Conservation (phyloP, 192 early-diverging fungal species). For the Mortierella claussenii region DNA sequence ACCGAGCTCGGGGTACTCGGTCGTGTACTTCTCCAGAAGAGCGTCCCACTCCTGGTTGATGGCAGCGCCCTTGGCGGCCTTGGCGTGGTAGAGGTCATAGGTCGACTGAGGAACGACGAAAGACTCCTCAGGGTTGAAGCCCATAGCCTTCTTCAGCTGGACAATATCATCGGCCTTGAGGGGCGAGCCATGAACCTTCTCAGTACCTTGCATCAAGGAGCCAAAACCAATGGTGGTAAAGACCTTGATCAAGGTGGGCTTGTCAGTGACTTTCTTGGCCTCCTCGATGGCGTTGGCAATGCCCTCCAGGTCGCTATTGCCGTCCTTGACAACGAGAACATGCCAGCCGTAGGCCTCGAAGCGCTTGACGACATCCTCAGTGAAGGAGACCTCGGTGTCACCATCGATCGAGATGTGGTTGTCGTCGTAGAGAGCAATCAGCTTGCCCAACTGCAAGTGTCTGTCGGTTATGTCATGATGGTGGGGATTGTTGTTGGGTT, state of each 20-base stretch:
- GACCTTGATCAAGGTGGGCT: slow-evolving; percentile 90
- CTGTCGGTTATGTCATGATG: slow-evolving; percentile 31
- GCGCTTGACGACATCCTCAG: slow-evolving; percentile 89
- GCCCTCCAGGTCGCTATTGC: slow-evolving; percentile 79
- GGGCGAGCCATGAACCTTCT: slow-evolving; percentile 92
- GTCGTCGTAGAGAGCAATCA: slow-evolving; percentile 96
- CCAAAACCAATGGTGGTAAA: slow-evolving; percentile 95
- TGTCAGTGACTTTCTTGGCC: slow-evolving; percentile 87
- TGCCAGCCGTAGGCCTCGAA: slow-evolving; percentile 97
- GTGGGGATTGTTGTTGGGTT: neutral
- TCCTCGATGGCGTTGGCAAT: slow-evolving; percentile 80
- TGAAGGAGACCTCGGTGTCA: slow-evolving; percentile 84
- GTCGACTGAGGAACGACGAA: slow-evolving; percentile 82
- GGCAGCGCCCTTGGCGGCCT: slow-evolving; percentile 66
- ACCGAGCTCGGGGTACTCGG: slow-evolving; percentile 73
- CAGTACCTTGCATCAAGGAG: slow-evolving; percentile 87
- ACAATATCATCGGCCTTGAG: slow-evolving; percentile 84
- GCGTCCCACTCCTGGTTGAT: slow-evolving; percentile 80
- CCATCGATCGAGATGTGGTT: slow-evolving; percentile 98
- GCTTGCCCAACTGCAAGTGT: slow-evolving; percentile 91
- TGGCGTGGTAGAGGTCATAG: slow-evolving; percentile 57
- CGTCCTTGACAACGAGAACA: slow-evolving; percentile 77
- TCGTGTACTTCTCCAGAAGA: slow-evolving; percentile 75
- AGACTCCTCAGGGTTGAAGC: slow-evolving; percentile 79
- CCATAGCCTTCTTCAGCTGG: slow-evolving; percentile 83